Evolutionary conservation across 1,139 yeast species (phyloP).

Genomic region (Candida neerlandica): DNA sequence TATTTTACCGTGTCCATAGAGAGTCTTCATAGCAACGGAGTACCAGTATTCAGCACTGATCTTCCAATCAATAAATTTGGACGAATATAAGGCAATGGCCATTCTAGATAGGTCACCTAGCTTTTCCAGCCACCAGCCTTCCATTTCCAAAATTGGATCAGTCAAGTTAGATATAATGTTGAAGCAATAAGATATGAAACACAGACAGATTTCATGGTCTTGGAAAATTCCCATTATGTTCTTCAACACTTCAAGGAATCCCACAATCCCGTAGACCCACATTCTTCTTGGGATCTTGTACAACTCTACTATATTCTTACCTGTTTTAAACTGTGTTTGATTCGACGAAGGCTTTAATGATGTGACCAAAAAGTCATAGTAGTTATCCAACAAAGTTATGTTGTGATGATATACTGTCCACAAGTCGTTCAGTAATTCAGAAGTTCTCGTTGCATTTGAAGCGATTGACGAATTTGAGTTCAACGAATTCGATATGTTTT

Average conservation of each 20-base stretch:
- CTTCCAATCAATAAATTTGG: conserved; percentile 81
- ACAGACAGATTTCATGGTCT: conserved; percentile 51
- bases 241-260: conserved; percentile 74
- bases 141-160: conserved; percentile 54
- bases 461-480: conserved; percentile 21
- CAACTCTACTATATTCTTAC: conserved; percentile 71
- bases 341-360: conserved; percentile 64
- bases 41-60: conserved; percentile 80
- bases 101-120: conserved; percentile 77
- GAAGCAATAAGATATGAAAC: conserved; percentile 53
- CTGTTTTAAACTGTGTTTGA: conserved; percentile 61
- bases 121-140: conserved; percentile 80
- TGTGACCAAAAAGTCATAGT: conserved; percentile 69
- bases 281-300: conserved; percentile 75
- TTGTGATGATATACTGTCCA: conserved; percentile 75
- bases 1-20: conserved; percentile 77
- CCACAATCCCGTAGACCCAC: conserved; percentile 86
- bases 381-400: conserved; percentile 64
- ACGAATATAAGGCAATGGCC: conserved; percentile 80
- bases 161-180: conserved; percentile 56
- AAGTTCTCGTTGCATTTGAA: conserved; percentile 30
- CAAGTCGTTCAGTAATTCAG: conserved; percentile 61
- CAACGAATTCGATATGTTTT: conserved; percentile 21
- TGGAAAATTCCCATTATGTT: conserved; percentile 63
- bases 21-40: conserved; percentile 64